These are phyloP conservation scores for Camelina hispida DNA, from an alignment of 345 rosid species.

Conservation along the genomic window DNA sequence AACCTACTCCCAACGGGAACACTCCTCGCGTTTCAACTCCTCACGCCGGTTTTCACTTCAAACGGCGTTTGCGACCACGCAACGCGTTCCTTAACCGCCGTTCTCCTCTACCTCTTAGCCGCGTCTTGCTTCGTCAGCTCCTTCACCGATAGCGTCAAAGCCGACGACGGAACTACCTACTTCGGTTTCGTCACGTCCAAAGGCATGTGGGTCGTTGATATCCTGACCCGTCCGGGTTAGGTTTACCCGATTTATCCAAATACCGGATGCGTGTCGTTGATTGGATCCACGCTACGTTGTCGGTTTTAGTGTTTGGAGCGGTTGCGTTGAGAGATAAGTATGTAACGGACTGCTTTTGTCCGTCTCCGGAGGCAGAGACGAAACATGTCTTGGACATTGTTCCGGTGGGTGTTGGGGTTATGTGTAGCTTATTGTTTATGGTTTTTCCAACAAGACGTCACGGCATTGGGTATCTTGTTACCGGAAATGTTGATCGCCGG, in stretches of 20 bases:
- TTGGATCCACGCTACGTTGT: constrained; percentile 63
- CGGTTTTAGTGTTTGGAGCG: constrained; percentile 70
- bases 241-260: constrained; percentile 60
- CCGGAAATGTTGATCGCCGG: constrained; percentile 41
- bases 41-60: constrained; percentile 77
- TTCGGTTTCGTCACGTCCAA: constrained; percentile 70
- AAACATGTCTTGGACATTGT: constrained; percentile 66
- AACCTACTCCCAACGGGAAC: constrained; percentile 97
- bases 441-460: constrained; percentile 82
- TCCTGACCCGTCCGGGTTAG: constrained; percentile 44
- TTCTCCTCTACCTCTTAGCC: constrained; percentile 67
- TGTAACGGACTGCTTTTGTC: constrained; percentile 65
- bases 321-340: constrained; percentile 78
- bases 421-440: constrained; percentile 70
- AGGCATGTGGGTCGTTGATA: constrained; percentile 75
- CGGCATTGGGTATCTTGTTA: constrained; percentile 85
- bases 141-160: constrained; percentile 71
- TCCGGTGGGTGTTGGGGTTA: constrained; percentile 78
- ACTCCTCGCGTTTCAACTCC: constrained; percentile 82
- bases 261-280: constrained; percentile 59
- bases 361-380: constrained; percentile 56
- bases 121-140: constrained; percentile 76
- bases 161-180: constrained; percentile 60
- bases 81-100: constrained; percentile 61
- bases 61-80: constrained; percentile 79